Conservation (phyloP, 2,329 filamentous ascomycete species). For the Cordyceps tenuipes region DNA sequence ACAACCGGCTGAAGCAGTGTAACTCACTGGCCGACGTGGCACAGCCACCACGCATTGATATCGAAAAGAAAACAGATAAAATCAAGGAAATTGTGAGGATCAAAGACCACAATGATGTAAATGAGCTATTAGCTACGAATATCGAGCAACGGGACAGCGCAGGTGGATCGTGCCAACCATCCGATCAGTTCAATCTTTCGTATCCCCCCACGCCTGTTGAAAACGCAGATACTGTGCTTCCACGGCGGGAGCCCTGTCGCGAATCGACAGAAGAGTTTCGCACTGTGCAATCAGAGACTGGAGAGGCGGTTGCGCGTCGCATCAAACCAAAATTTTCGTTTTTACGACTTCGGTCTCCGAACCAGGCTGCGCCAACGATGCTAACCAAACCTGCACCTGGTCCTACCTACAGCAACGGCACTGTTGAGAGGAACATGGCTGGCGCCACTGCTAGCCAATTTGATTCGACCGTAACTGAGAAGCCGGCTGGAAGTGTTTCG, state of each 20-base stretch:
- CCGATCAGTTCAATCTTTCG: slow-evolving; percentile 28
- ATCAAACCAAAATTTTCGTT: slow-evolving; percentile 10
- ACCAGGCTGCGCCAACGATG: background rate
- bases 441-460: background rate
- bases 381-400: background rate
- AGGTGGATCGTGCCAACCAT: slow-evolving; percentile 16
- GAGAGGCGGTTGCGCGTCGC: background rate
- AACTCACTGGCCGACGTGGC: slow-evolving; percentile 25
- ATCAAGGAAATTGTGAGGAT: background rate
- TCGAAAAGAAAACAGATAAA: slow-evolving; percentile 13
- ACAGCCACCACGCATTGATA: slow-evolving; percentile 14
- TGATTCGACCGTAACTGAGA: background rate
- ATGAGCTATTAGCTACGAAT: background rate
- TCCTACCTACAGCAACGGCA: background rate
- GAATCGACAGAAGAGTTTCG: background rate
- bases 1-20: slow-evolving; percentile 23
- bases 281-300: background rate
- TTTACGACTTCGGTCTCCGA: background rate
- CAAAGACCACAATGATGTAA: background rate
- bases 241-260: slow-evolving; percentile 9
- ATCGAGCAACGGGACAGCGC: slow-evolving; percentile 12
- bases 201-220: slow-evolving; percentile 21
- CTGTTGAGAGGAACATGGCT: background rate
- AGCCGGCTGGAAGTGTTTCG: slow-evolving; percentile 9
- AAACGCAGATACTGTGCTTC: slow-evolving; percentile 10